Conservation (phyloP, 2,329 filamentous ascomycete genomes). For the Blastomyces parvus region DNA sequence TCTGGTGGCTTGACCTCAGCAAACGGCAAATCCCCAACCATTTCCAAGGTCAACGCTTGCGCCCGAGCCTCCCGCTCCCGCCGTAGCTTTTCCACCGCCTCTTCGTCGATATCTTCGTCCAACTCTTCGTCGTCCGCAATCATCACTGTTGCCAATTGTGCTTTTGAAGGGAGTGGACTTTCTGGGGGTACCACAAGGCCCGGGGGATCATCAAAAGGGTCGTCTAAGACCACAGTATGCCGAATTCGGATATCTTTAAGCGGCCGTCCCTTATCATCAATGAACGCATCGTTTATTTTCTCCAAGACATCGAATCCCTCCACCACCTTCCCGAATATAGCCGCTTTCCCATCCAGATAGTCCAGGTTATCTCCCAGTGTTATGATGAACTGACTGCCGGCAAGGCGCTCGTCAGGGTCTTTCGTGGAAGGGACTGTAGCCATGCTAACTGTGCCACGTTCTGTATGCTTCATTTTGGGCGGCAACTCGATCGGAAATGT, state of each 20-base stretch:
- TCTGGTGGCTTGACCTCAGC: slow-evolving; percentile 96
- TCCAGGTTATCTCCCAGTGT: slow-evolving; percentile 84
- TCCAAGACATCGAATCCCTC: slow-evolving; percentile 92
- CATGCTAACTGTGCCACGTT: slow-evolving; percentile 93
- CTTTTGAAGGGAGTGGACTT: slow-evolving; percentile 71
- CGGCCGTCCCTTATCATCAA: slow-evolving; percentile 75
- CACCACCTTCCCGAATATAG: slow-evolving; percentile 88
- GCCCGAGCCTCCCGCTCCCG: slow-evolving; percentile 85
- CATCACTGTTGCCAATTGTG: slow-evolving; percentile 80
- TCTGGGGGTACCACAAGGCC: slow-evolving; percentile 66
- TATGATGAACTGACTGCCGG: slow-evolving; percentile 87
- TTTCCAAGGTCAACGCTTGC: slow-evolving; percentile 88
- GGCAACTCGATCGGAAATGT: slow-evolving; percentile 78
- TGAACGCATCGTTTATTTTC: slow-evolving; percentile 83
- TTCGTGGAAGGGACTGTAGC: slow-evolving; percentile 70
- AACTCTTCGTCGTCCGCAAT: slow-evolving; percentile 84
- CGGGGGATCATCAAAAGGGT: slow-evolving; percentile 76
- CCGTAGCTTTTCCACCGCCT: slow-evolving; percentile 66
- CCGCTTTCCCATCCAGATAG: slow-evolving; percentile 84
- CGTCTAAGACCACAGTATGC: slow-evolving; percentile 84
- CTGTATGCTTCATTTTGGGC: slow-evolving; percentile 76
- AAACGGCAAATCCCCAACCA: slow-evolving; percentile 95
- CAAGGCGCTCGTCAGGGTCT: slow-evolving; percentile 72
- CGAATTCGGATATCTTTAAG: slow-evolving; percentile 91
- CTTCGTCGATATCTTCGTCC: slow-evolving; percentile 69